Evolutionary conservation across 768 basidiomycete species (phyloP), one percentile per base, ranked within the genome.

Genomic region (Paxillus ammoniavirescens): DNA sequence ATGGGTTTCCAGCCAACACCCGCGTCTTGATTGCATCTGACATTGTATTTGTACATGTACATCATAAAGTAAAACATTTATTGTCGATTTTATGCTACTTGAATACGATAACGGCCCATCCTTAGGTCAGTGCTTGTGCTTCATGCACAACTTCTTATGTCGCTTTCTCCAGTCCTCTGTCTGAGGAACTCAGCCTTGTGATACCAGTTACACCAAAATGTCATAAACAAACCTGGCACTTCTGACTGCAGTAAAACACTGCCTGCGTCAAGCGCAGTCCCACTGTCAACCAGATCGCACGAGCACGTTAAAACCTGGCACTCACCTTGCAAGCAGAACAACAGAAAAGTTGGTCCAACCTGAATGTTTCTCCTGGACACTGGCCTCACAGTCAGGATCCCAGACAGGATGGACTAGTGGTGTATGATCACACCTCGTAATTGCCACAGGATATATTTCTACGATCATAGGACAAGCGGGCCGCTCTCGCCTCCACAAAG

Each of bases 1-100:
- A 98, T 98, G 96, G 94, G 95, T 7, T 98, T 83, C 71, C 80
- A 75, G 61, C 62, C 67, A 67, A 56, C 55, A 18, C 50, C 21
- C 12, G 37, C 48, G 26, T 62, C 61, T 47, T 72, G 55, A 61
- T 47, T 36, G 15, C 44, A 45, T 45, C n/a, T 43, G 33, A 30
- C 6, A 49, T 15, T 30, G 30, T 51, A 65, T 46, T 55, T 56
- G 57, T 63, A 37, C 40, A 42, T 28, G 38, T 57, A 14, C 35
- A 49, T 42, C 52, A 33, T 21, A 52, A 14, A 36, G 26, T 52
- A n/a, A 17, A 9, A 47, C 8, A 2, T 36, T 41, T 26, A 12
- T 35, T 10, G 5, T 18, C 6, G 12, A 13, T 43, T 26, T 43
- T 21, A 15, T 17, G 4, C 4, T 17, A 17, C 14, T 40, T 17